A percentile compares a stretch with the other conserved stretches of the same genome.
Evolutionary conservation across 1,284 basidiomycete species (phyloP).

Genomic region (Pyrrhoderma noxium): DNA sequence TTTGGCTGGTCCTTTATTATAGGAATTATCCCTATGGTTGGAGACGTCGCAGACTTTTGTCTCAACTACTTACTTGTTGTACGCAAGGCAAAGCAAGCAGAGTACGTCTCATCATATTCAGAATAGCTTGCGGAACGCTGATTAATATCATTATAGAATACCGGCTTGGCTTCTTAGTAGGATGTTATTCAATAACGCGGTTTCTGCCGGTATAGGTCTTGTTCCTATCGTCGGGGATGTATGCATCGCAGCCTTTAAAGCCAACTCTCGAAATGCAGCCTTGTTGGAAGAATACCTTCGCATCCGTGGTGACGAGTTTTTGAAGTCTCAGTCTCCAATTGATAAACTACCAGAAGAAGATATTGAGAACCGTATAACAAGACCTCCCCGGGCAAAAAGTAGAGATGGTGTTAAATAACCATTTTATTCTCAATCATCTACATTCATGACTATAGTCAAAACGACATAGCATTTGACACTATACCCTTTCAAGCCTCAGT

Average conservation of each 20-base stretch:
- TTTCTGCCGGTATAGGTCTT: constrained; percentile 67
- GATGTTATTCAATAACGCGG: constrained; percentile 77
- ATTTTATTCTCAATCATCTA: no score
- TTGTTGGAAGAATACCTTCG: constrained; percentile 68
- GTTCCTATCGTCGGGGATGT: constrained; percentile 80
- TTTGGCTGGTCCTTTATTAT: constrained; percentile 87
- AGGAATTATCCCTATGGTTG: constrained; percentile 68
- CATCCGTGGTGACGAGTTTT: constrained; percentile 55
- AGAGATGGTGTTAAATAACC: no score
- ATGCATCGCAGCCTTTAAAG: constrained; percentile 67
- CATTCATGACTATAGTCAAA: no score
- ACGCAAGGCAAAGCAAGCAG: constrained; percentile 67
- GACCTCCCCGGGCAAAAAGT: no score
- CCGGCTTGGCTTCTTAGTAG: constrained; percentile 60
- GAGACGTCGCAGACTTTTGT: constrained; percentile 55
- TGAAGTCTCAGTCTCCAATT: constrained; percentile 33
- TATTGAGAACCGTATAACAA: no score
- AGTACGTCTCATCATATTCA: constrained; percentile 29
- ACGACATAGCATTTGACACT: no score
- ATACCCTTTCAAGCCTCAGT: no score
- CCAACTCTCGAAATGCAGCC: constrained; percentile 85
- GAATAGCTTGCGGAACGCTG: background rate
- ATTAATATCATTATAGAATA: constrained; percentile 31
- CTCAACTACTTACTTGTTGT: constrained; percentile 79
- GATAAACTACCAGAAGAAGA: no score